phyloP scores from a whole-genome alignment of 2,329 filamentous ascomycete species.

The Paraphaeosphaeria sporulosa region DNA sequence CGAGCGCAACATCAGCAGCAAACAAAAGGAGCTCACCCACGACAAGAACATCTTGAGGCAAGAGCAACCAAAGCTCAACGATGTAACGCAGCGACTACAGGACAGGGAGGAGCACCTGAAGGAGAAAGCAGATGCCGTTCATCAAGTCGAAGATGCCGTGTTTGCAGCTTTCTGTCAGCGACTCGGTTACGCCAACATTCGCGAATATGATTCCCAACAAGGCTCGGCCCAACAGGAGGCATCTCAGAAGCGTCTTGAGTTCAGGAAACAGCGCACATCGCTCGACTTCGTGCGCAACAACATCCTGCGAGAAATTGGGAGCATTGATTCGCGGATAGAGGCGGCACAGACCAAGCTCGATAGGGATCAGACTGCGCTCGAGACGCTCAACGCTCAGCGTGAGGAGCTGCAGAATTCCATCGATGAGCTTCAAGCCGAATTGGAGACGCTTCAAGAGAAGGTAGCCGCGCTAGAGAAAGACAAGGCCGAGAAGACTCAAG shows the following conservation, averaged over 20 bases:
- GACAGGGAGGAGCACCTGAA: constrained; percentile 65
- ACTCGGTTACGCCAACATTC: constrained; percentile 87
- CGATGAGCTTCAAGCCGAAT: constrained; percentile 75
- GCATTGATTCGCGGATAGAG: constrained; percentile 73
- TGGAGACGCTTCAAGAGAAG: constrained; percentile 77
- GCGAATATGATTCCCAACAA: constrained; percentile 92
- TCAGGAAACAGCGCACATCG: constrained; percentile 76
- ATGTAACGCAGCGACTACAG: constrained; percentile 74
- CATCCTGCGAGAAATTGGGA: constrained; percentile 75
- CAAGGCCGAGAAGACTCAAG: constrained; percentile 73
- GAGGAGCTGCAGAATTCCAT: constrained; percentile 76
- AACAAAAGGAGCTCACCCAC: constrained; percentile 80
- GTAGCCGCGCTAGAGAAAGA: constrained; percentile 73
- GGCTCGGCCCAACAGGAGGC: constrained; percentile 91
- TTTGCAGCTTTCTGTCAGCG: constrained; percentile 86
- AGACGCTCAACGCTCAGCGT: constrained; percentile 72
- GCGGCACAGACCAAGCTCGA: constrained; percentile 71
- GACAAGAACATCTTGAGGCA: constrained; percentile 77
- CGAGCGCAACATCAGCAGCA: constrained; percentile 83
- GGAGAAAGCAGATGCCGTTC: constrained; percentile 69
- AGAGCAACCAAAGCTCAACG: constrained; percentile 77
- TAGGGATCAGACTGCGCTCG: constrained; percentile 72
- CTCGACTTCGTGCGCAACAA: constrained; percentile 68
- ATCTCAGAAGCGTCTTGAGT: constrained; percentile 84
- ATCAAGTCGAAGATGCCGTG: constrained; percentile 84